Evolutionary conservation across 768 basidiomycete genomes (phyloP).

Genomic region (Termitomyces sp.): DNA sequence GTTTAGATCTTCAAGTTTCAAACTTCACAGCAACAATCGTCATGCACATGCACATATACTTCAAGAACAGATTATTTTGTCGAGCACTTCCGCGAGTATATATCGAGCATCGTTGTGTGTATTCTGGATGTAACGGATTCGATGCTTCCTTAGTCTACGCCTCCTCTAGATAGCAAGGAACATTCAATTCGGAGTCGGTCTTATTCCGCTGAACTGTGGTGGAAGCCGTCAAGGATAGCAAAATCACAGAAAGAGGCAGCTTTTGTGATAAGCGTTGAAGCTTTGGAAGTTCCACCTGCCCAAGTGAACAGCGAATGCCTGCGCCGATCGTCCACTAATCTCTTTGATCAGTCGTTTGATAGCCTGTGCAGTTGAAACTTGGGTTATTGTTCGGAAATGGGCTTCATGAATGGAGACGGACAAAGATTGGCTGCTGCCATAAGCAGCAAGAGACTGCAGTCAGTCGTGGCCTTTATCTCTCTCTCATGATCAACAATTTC

Average conservation of each 20-base stretch:
- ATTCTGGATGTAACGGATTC: neutral
- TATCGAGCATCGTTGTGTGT: neutral
- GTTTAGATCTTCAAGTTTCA: too few species aligned
- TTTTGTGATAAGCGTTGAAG: neutral
- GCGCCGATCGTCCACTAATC: neutral
- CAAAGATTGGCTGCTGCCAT: constrained; percentile 6
- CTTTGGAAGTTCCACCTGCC: neutral
- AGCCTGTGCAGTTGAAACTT: neutral
- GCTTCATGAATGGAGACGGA: neutral
- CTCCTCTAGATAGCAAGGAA: neutral
- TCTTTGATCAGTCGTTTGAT: neutral
- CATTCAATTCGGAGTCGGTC: neutral
- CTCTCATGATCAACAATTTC: constrained; percentile 9
- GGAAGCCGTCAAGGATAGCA: neutral
- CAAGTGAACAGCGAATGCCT: neutral
- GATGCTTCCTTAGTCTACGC: neutral
- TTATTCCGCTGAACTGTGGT: neutral
- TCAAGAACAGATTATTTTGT: neutral
- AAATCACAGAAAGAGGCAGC: neutral
- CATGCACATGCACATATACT: neutral
- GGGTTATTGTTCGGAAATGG: too few species aligned
- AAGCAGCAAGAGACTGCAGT: neutral
- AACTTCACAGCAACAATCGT: too few species aligned
- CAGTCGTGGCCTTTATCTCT: neutral
- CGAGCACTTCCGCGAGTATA: neutral